Evolutionary conservation across 176 grass and related monocot genomes (phyloP).

Genomic region (Zoysia japonica): DNA sequence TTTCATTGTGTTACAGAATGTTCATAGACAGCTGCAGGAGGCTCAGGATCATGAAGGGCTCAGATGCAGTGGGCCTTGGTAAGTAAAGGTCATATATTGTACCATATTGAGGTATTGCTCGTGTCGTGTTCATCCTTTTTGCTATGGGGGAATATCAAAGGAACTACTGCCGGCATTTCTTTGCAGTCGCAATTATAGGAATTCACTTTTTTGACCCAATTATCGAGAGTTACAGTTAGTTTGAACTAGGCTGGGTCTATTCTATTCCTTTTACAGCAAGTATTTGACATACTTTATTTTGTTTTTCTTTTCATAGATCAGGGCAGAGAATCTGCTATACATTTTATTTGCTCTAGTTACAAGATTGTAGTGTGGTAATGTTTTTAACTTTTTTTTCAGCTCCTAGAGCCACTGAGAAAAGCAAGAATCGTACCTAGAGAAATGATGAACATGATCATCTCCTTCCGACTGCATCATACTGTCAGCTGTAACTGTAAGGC

Average conservation of each 20-base stretch:
- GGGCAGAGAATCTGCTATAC: not conserved
- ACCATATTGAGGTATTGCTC: slow-evolving; percentile 1
- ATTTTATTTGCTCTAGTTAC: not conserved
- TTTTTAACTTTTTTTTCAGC: slow-evolving; percentile 28
- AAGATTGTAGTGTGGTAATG: not conserved
- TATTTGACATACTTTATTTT: not conserved
- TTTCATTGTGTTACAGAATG: slow-evolving; percentile 41
- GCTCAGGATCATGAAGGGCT: slow-evolving; percentile 63
- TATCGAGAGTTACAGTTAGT: slow-evolving; percentile 16
- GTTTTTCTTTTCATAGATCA: not conserved
- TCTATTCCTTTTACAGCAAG: not conserved
- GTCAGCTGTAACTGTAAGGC: slow-evolving; percentile 25
- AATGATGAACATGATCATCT: not conserved
- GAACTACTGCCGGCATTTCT: slow-evolving; percentile 28
- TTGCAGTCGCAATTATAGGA: not conserved
- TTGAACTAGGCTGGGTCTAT: slow-evolving; percentile 15
- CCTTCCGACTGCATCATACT: slow-evolving; percentile 1
- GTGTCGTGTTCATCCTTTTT: slow-evolving; percentile 16
- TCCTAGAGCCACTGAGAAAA: slow-evolving; percentile 44
- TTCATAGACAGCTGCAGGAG: slow-evolving; percentile 53
- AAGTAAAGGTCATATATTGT: slow-evolving; percentile 27
- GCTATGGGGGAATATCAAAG: slow-evolving; percentile 24
- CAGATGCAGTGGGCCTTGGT: slow-evolving; percentile 62
- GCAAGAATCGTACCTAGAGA: slow-evolving; percentile 29
- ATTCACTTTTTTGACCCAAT: slow-evolving; percentile 15